phyloP scores from a whole-genome alignment of 2,329 filamentous ascomycete genomes.

The Cladosporium colombiae region DNA sequence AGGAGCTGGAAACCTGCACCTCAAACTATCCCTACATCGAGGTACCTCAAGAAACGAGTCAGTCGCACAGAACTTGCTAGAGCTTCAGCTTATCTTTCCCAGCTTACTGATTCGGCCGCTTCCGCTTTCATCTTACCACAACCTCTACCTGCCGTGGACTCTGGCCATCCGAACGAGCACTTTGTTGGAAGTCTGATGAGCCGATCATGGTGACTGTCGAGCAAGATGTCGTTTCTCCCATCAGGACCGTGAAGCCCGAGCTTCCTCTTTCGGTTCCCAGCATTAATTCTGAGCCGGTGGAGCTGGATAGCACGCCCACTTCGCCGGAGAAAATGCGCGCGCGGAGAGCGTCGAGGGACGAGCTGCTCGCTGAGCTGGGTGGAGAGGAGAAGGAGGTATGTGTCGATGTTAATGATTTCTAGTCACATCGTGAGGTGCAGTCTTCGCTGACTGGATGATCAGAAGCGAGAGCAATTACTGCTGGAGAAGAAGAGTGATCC shows the following conservation, averaged over 20 bases:
- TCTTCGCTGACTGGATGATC: constrained; percentile 1
- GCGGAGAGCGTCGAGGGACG: constrained; percentile 14
- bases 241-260: constrained; percentile 32
- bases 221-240: constrained; percentile 30
- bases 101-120: background rate
- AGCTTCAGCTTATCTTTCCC: background rate
- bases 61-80: background rate
- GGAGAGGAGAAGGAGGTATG: constrained; percentile 32
- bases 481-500: constrained; percentile 43
- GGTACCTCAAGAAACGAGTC: background rate
- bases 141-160: background rate
- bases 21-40: background rate
- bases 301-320: constrained; percentile 44
- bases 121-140: background rate
- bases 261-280: constrained; percentile 43
- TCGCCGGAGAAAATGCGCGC: constrained; percentile 28
- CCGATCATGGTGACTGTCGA: background rate
- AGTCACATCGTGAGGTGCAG: background rate
- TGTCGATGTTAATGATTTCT: background rate
- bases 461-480: constrained; percentile 44
- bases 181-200: background rate
- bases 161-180: background rate
- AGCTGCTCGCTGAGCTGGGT: constrained; percentile 18
- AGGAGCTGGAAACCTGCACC: background rate
- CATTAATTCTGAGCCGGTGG: constrained; percentile 47